Percentiles rank a stretch among this genome's conserved stretches.
phyloP scores from a whole-genome alignment of 2,329 filamentous ascomycete genomes.

The Penicillium brasilianum region DNA sequence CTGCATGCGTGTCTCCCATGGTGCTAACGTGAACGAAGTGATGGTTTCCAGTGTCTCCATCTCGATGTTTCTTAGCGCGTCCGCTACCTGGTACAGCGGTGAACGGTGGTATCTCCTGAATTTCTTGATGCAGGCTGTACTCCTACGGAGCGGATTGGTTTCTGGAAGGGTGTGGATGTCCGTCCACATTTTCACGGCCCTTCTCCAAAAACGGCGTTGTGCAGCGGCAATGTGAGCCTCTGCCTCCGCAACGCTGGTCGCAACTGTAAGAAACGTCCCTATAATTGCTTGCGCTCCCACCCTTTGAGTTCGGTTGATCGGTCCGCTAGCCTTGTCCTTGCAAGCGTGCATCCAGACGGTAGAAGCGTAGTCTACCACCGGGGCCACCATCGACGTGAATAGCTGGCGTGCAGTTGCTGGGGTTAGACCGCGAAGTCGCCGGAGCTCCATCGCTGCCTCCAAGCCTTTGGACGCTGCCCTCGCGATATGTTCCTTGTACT shows the following conservation, averaged over 20 bases:
- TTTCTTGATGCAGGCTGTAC: conserved; percentile 24
- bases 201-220: conserved; percentile 27
- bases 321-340: conserved; percentile 22
- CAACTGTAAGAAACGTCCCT: conserved; percentile 29
- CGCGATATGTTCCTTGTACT: conserved; percentile 31
- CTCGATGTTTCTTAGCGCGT: conserved; percentile 21
- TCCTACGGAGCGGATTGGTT: conserved; percentile 25
- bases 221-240: conserved; percentile 30
- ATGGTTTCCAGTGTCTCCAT: conserved; percentile 20
- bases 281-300: conserved; percentile 33
- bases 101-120: conserved; percentile 23
- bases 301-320: conserved; percentile 32
- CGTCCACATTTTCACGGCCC: conserved; percentile 26
- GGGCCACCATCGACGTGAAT: conserved; percentile 31
- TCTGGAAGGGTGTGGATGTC: conserved; percentile 24
- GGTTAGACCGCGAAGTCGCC: conserved; percentile 19
- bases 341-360: conserved; percentile 28
- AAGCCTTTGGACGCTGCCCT: conserved; percentile 32
- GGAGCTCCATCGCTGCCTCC: conserved; percentile 26
- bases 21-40: conserved; percentile 14
- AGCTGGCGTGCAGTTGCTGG: conserved; percentile 28
- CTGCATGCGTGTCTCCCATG: conserved; percentile 12
- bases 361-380: conserved; percentile 34
- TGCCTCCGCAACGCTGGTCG: conserved; percentile 30
- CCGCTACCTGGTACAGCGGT: conserved; percentile 20